Evolutionary conservation across 2,329 filamentous ascomycete species (phyloP), one percentile per base, ranked within the genome.

Genomic region (Boeremia exigua): DNA sequence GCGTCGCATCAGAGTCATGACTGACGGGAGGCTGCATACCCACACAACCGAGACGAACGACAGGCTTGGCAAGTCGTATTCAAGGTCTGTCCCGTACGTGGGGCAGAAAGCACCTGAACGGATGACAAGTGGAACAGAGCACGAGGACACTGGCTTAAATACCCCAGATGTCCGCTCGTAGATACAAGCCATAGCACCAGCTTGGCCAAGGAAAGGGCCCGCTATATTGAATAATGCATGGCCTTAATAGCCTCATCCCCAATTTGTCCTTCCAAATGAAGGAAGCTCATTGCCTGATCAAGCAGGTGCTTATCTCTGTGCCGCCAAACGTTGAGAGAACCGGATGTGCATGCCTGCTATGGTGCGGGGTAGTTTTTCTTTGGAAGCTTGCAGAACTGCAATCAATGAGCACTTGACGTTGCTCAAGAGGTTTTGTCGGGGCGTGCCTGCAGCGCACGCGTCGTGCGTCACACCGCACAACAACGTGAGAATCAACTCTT

Each of bases 261-360:
- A 19, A 47, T 17, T 32, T 38, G 19, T 30, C 27, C 36, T 51
- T 53, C 44, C 44, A n/a, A 6, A 49, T 54, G 28, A 9, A 56
- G 42, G 29, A 29, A 65, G 56, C 59, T 59, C 33, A 37, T 63
- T 60, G 34, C 64, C 54, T n/a, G 2, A 52, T 62, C 8, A n/a
- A 59, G 64, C 40, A 68, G 61, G 66, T 68, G 59, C 53, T 56
- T 46, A 40, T 15, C 4, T 11, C 36, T 39, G 37, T 53, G 33
- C 14, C 37, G 15, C 23, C 30, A 32, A 27, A 38, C 6, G 34
- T 39, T 43, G 39, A 30, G 14, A 11, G 4, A 36, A n/a, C 30
- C 19, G 30, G 14, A 15, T 23, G 30, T 30, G 43, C 19, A 23
- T 9, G n/a, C 27, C 11, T 23, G 19, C 19, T 23, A 23, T 23